Evolutionary conservation across 1,284 basidiomycete genomes (phyloP).

Genomic region (Melampsora larici-populina): DNA sequence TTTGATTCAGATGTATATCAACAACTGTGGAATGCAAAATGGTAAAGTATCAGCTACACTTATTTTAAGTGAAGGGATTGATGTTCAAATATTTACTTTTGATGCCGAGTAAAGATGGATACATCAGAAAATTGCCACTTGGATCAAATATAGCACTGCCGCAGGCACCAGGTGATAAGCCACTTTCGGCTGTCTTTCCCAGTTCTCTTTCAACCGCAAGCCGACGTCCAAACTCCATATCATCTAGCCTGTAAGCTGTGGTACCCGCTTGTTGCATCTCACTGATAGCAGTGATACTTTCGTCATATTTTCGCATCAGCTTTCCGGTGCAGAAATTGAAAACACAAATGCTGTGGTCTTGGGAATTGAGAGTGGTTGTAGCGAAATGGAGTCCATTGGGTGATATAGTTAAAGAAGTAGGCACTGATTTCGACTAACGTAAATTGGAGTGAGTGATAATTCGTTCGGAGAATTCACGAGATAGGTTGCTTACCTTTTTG

Average conservation of each 20-base stretch:
- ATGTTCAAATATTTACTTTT: slow-evolving; percentile 65
- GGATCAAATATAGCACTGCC: slow-evolving; percentile 86
- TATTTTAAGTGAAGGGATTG: background rate
- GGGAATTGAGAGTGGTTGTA: slow-evolving; percentile 73
- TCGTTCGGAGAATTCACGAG: background rate
- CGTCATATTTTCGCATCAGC: slow-evolving; percentile 87
- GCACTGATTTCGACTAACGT: slow-evolving; percentile 76
- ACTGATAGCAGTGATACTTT: slow-evolving; percentile 82
- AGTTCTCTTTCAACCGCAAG: slow-evolving; percentile 88
- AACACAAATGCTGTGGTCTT: slow-evolving; percentile 86
- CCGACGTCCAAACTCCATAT: slow-evolving; percentile 98
- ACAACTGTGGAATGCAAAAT: slow-evolving; percentile 64
- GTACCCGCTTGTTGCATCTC: slow-evolving; percentile 79
- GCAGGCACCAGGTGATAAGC: slow-evolving; percentile 60
- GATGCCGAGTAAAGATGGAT: slow-evolving; percentile 87
- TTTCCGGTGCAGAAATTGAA: slow-evolving; percentile 90
- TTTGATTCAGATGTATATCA: slow-evolving; percentile 88
- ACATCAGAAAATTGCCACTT: slow-evolving; percentile 86
- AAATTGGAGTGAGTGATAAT: background rate
- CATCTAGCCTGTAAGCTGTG: slow-evolving; percentile 83
- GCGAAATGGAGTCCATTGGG: slow-evolving; percentile 83
- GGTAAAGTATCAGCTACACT: background rate
- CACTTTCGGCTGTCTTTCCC: slow-evolving; percentile 64
- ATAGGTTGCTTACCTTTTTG: slow-evolving; percentile 69
- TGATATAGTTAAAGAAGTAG: slow-evolving; percentile 84